Conservation (phyloP, 192 early-diverging fungal genomes). For the Coemansia sp. region DNA sequence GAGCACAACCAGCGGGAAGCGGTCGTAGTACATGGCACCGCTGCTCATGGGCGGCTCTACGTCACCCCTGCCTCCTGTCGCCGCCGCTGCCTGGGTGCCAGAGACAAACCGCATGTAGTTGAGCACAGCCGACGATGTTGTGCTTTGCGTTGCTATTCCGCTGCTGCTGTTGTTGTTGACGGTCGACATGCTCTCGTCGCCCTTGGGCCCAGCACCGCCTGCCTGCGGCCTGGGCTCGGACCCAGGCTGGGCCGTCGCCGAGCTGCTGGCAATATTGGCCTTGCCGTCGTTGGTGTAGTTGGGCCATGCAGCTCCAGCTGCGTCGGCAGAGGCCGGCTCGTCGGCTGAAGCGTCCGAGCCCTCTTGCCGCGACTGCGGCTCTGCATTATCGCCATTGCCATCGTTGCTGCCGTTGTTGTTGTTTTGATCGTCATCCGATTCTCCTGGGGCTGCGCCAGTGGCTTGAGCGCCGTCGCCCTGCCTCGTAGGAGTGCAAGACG, state of each 20-base stretch:
- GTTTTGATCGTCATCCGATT: no score
- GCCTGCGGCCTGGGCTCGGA: no score
- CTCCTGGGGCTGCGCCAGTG: no score
- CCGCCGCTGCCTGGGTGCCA: background rate
- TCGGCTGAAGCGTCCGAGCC: no score
- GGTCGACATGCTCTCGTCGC: constrained; percentile 38
- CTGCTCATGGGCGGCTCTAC: background rate
- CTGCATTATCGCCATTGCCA: background rate
- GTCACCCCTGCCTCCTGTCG: background rate
- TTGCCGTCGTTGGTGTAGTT: constrained; percentile 32
- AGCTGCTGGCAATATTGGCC: constrained; percentile 11
- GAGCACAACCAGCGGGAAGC: constrained; percentile 66
- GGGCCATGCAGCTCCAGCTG: constrained; percentile 27
- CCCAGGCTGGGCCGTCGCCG: background rate
- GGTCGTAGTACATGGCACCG: constrained; percentile 41
- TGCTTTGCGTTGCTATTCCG: constrained; percentile 42
- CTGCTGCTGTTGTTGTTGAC: constrained; percentile 39
- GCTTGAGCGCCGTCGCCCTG: constrained; percentile 8
- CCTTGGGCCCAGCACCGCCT: background rate
- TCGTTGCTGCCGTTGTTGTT: background rate
- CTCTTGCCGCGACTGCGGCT: no score
- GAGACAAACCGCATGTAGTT: constrained; percentile 49
- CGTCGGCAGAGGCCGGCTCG: constrained; percentile 1
- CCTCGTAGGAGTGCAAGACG: background rate
- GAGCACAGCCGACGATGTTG: constrained; percentile 45